These are phyloP conservation scores for Bassia scoparia DNA, from an alignment of 148 eudicot genomes.

Conservation along the genomic window DNA sequence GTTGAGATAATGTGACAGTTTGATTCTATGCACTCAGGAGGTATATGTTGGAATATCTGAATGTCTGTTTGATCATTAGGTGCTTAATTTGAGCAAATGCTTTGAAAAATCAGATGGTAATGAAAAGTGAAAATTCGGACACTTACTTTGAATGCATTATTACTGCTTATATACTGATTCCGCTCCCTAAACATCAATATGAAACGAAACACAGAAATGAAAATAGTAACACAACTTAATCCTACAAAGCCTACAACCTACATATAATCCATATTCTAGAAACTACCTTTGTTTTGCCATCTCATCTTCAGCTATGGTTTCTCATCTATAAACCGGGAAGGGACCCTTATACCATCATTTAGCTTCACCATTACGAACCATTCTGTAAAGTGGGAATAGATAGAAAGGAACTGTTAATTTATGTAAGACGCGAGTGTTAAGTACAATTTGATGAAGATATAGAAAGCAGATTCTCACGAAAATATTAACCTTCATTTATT, in stretches of 20 bases:
- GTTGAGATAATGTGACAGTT: background rate
- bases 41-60: background rate
- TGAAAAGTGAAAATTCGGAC: background rate
- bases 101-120: background rate
- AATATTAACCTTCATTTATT: constrained; percentile 60
- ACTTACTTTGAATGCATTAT: constrained; percentile 26
- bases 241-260: background rate
- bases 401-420: background rate
- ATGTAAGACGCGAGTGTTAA: background rate
- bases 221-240: background rate
- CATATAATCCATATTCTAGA: background rate
- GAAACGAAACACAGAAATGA: constrained; percentile 8
- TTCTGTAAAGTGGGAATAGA: constrained; percentile 35
- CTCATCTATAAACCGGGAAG: constrained; percentile 50
- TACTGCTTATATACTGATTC: constrained; percentile 15
- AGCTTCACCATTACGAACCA: constrained; percentile 85
- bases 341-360: constrained; percentile 48
- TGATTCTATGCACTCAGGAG: background rate
- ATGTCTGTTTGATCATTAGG: background rate
- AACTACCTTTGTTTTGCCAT: constrained; percentile 41
- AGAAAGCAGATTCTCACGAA: background rate
- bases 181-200: constrained; percentile 22
- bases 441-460: background rate
- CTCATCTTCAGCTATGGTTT: constrained; percentile 58
- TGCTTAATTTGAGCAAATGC: background rate